A percentile compares a stretch with the other conserved stretches of the same genome.
phyloP scores from a whole-genome alignment of 2,329 filamentous ascomycete species.

The Clarireedia monteithiana region DNA sequence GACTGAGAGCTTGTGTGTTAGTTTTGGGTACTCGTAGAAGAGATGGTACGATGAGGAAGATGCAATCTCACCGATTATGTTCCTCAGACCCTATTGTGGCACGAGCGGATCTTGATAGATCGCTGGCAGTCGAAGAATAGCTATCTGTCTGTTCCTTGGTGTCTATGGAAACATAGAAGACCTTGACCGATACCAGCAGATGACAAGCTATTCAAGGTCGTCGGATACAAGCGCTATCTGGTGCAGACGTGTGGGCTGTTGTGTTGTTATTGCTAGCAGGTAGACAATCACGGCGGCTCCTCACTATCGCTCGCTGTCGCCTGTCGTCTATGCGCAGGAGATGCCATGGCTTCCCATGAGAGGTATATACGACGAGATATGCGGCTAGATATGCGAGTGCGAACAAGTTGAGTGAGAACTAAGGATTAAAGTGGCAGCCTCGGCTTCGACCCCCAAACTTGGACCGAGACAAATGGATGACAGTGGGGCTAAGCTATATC shows the following conservation, averaged over 20 bases:
- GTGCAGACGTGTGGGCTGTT: conserved; percentile 15
- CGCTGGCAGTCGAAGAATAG: conserved; percentile 14
- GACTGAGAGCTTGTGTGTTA: neutral
- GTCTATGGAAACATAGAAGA: conserved; percentile 3
- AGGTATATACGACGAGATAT: no score
- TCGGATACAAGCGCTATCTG: conserved; percentile 17
- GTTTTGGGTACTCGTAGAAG: neutral
- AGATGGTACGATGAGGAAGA: neutral
- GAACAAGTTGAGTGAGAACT: no score
- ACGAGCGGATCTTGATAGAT: conserved; percentile 16
- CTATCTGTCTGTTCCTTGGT: no score
- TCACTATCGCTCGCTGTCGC: neutral
- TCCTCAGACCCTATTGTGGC: conserved; percentile 19
- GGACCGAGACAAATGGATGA: no score
- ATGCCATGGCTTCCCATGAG: no score
- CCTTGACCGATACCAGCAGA: conserved; percentile 1
- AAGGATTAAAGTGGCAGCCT: no score
- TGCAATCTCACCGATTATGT: conserved; percentile 14
- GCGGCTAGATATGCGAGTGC: no score
- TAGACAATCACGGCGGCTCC: neutral
- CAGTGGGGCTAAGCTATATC: no score
- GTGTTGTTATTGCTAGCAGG: neutral
- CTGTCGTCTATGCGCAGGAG: no score
- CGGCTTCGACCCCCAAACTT: no score
- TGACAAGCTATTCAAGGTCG: conserved; percentile 11